Evolutionary conservation across 345 rosid genomes (phyloP), one percentile per base, ranked within the genome.

Genomic region (Pistacia vera): DNA sequence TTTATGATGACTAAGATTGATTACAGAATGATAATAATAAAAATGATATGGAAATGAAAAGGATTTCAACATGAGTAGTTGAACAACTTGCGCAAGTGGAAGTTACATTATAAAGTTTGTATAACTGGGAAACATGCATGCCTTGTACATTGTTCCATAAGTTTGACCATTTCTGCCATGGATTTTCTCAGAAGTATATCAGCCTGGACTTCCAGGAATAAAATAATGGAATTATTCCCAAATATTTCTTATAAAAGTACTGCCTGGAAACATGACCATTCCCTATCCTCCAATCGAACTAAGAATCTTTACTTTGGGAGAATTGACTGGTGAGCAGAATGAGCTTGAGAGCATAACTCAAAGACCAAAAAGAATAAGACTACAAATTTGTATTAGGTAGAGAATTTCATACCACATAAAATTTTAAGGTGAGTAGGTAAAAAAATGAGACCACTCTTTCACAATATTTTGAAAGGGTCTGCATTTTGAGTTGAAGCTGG

Each of bases 41-140:
- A 25, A 25, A 25, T 25, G 25, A 25, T 41, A 41, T 41, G 11
- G 13, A 49, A 49, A 49, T 9, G 54, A 49, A 49, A 52, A 54
- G 8, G 4, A 14, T 52, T 52, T 16, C 3, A 3, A 52, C 11
- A 57, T 12, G 18, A 20, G 33, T n/a, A 4, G 18, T 56, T 30
- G 22, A 38, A 4, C 72, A 77, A 77, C 41, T 66, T 78, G 77
- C 72, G 59, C 55, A 72, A 36, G 17, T 66, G 73, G 54, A 14
- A 36, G 20, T 46, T 44, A 16, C 49, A 20, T 38, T 33, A 10
- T 5, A 25, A 5, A 18, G 48, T 49, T 13, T 14, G 17, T 25
- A 48, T 8, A 66, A 66, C 30, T 46, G 14, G 76, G 64, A 25
- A 36, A 20, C 14, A 60, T 11, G 11, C 13, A 41, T 58, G 30